Evolutionary conservation across 2,329 filamentous ascomycete species (phyloP).

Genomic region (Dothistroma septosporum): DNA sequence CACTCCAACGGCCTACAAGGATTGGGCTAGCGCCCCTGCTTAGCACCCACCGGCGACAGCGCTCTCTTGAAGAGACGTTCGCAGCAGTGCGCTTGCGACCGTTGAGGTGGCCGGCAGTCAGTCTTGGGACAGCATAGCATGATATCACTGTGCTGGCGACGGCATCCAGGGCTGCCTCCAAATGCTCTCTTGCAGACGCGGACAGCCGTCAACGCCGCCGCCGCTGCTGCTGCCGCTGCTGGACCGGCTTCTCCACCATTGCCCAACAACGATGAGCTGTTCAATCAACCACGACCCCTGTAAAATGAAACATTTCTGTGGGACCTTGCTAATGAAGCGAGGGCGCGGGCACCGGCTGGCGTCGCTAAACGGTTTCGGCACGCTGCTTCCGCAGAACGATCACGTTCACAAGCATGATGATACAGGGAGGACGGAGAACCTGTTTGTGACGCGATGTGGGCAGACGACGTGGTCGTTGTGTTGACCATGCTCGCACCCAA

Average conservation of each 20-base stretch:
- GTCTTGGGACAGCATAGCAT: background rate
- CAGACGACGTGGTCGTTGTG: background rate
- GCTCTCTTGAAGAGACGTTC: background rate
- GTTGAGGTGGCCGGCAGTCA: background rate
- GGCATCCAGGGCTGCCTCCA: background rate
- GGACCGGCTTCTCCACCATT: background rate
- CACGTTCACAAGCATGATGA: background rate
- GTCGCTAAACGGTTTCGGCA: slow-evolving; percentile 3
- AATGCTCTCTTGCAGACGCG: background rate
- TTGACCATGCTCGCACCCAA: no score
- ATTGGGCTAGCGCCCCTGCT: background rate
- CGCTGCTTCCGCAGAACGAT: slow-evolving; percentile 3
- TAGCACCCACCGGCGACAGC: slow-evolving; percentile 1
- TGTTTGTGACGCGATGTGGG: background rate
- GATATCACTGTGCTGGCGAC: background rate
- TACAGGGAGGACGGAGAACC: background rate
- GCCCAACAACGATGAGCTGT: background rate
- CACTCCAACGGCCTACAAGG: background rate
- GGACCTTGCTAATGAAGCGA: slow-evolving; percentile 1
- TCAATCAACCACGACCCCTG: background rate
- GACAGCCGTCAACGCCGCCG: background rate
- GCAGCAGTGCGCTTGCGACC: background rate
- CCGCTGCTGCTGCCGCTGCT: background rate
- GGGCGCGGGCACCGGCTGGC: background rate
- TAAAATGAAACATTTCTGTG: background rate